phyloP scores from a whole-genome alignment of 1,284 basidiomycete species.

The Fistulinella staudtii region DNA sequence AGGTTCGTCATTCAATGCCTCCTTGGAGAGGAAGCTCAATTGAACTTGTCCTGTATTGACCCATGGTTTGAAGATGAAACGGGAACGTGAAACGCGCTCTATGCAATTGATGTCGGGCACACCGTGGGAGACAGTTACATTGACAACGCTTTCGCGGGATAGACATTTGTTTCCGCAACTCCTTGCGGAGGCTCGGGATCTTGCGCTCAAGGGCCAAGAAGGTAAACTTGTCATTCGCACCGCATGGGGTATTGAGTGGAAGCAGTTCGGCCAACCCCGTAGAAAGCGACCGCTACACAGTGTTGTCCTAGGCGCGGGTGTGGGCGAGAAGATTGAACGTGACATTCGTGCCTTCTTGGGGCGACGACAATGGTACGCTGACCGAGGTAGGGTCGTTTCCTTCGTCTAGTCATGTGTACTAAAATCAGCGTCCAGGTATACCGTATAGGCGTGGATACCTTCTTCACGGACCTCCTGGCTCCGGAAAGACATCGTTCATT shows the following conservation, averaged over 20 bases:
- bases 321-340: conserved; percentile 73
- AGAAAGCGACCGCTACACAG: conserved; percentile 84
- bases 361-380: conserved; percentile 92
- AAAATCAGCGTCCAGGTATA: conserved; percentile 64
- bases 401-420: conserved; percentile 6
- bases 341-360: conserved; percentile 85
- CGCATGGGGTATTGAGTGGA: conserved; percentile 96
- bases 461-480: conserved; percentile 93
- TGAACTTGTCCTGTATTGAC: conserved; percentile 10
- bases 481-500: conserved; percentile 98
- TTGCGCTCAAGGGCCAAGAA: conserved; percentile 84
- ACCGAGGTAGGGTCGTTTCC: conserved; percentile 65
- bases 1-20: conserved; percentile 52
- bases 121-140: conserved; percentile 96
- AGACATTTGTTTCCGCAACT: conserved; percentile 78
- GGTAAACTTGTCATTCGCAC: conserved; percentile 97
- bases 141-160: conserved; percentile 89
- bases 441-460: conserved; percentile 97
- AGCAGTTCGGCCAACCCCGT: conserved; percentile 91
- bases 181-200: conserved; percentile 82
- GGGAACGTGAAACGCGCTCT: conserved; percentile 90
- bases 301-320: conserved; percentile 84
- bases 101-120: conserved; percentile 89
- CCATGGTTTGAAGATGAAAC: conserved; percentile 63
- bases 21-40: conserved; percentile 3